Percentiles rank a stretch among this genome's conserved stretches.
Evolutionary conservation across 371 early-diverging fungal genomes (phyloP).

Genomic region (Smittium culicis): DNA sequence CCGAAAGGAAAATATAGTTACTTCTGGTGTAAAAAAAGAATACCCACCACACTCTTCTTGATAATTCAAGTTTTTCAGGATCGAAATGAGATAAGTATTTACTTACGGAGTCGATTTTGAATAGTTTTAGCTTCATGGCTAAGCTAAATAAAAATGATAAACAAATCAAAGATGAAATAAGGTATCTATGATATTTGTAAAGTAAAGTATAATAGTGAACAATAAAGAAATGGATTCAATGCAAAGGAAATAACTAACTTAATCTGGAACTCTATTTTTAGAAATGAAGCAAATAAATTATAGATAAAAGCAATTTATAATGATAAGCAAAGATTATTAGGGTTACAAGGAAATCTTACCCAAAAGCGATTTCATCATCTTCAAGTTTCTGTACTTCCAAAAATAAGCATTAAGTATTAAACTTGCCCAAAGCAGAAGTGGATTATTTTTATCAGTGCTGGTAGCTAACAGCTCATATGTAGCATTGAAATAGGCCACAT

Average conservation of each 20-base stretch:
- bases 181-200: not conserved
- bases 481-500: not conserved
- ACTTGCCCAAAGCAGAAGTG: not conserved
- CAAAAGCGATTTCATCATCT: not conserved
- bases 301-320: not conserved
- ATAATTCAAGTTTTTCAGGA: not conserved
- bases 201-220: too few species aligned
- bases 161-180: not conserved
- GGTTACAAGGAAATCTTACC: not conserved
- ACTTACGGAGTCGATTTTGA: not conserved
- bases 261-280: not conserved
- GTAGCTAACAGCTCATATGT: not conserved
- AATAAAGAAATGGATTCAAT: not conserved
- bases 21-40: not conserved
- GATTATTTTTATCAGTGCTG: not conserved
- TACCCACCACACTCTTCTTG: conserved; percentile 4
- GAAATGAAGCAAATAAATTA: not conserved
- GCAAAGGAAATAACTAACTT: not conserved
- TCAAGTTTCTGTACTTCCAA: not conserved
- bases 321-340: not conserved
- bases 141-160: not conserved
- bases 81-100: not conserved
- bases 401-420: not conserved
- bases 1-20: not conserved
- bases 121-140: not conserved